phyloP scores from a whole-genome alignment of 257 asterid genomes.

The Salvia splendens region DNA sequence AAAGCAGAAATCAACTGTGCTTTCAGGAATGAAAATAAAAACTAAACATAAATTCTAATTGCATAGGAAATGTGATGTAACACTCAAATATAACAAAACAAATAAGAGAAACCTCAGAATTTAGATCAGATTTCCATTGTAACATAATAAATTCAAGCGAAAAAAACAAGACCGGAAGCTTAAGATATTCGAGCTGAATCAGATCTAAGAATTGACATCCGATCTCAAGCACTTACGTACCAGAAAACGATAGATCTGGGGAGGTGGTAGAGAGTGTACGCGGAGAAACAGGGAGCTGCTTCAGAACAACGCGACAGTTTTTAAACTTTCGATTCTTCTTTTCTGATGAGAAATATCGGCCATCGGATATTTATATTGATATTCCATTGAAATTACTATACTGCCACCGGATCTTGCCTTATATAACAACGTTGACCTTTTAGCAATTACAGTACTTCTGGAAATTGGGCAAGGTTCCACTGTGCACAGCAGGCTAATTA shows the following conservation, averaged over 20 bases:
- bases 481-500: too few relatives aligned
- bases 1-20: not conserved
- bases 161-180: slow-evolving; percentile 3
- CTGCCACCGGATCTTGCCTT: not conserved
- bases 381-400: slow-evolving; percentile 21
- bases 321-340: slow-evolving; percentile 10
- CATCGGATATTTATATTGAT: slow-evolving; percentile 27
- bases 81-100: slow-evolving; percentile 25
- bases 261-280: slow-evolving; percentile 27
- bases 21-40: not conserved
- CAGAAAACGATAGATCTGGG: slow-evolving; percentile 38
- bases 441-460: slow-evolving; percentile 21
- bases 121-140: slow-evolving; percentile 14
- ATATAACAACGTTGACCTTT: slow-evolving; percentile 32
- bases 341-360: slow-evolving; percentile 14
- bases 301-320: slow-evolving; percentile 36
- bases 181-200: slow-evolving; percentile 7
- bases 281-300: slow-evolving; percentile 38
- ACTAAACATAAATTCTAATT: not conserved
- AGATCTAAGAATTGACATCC: slow-evolving; percentile 23
- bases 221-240: slow-evolving; percentile 35
- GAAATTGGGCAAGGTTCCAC: not conserved
- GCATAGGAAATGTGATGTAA: not conserved
- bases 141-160: slow-evolving; percentile 11
- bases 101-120: slow-evolving; percentile 26